phyloP scores from a whole-genome alignment of 2,329 filamentous ascomycete genomes.

The Penicillium sp. region DNA sequence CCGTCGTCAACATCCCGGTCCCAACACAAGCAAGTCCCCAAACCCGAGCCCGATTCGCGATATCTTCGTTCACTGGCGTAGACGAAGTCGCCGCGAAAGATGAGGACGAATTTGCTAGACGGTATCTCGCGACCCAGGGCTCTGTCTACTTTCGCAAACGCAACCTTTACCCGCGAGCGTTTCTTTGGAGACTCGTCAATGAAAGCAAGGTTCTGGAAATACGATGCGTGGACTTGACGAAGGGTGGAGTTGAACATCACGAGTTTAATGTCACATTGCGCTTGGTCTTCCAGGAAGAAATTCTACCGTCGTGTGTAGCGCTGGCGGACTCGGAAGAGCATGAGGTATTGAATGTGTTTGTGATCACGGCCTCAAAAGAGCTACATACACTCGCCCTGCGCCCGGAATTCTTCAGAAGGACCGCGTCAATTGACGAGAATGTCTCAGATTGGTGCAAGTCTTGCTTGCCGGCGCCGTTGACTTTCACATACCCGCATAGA shows the following conservation, averaged over 20 bases:
- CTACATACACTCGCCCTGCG: conserved; percentile 84
- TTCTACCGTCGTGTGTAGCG: conserved; percentile 78
- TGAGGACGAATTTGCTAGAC: conserved; percentile 68
- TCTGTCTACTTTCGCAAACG: conserved; percentile 84
- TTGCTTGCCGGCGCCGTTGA: conserved; percentile 73
- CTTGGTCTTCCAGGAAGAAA: conserved; percentile 74
- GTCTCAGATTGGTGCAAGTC: conserved; percentile 78
- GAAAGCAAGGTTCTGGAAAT: conserved; percentile 80
- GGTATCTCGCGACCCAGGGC: conserved; percentile 75
- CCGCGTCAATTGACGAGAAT: conserved; percentile 71
- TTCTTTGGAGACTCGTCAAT: conserved; percentile 89
- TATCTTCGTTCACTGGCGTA: conserved; percentile 49
- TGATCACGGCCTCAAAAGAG: conserved; percentile 76
- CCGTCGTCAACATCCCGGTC: conserved; percentile 72
- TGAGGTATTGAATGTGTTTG: conserved; percentile 78
- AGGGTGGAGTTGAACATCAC: conserved; percentile 61
- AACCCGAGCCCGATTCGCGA: conserved; percentile 50
- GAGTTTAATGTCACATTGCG: conserved; percentile 78
- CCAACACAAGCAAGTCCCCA: conserved; percentile 55
- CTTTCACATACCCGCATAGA: conserved; percentile 79
- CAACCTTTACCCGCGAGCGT: conserved; percentile 77
- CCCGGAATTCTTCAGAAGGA: conserved; percentile 78
- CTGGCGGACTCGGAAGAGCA: conserved; percentile 80
- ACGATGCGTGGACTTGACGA: conserved; percentile 80
- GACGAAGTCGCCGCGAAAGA: conserved; percentile 61